phyloP scores from a whole-genome alignment of 345 rosid genomes.

The Cardamine resedifolia region DNA sequence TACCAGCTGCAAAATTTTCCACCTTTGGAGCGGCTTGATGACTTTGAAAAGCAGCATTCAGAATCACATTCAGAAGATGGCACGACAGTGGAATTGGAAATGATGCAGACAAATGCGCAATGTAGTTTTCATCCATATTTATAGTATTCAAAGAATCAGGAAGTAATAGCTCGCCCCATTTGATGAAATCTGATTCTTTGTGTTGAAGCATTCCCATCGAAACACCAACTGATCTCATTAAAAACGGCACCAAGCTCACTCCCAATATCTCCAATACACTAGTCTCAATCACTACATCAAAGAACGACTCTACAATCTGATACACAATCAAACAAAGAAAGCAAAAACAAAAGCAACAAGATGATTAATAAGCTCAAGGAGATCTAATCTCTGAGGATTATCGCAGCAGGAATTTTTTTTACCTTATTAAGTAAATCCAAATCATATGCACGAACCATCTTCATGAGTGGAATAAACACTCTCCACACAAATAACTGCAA shows the following conservation, averaged over 20 bases:
- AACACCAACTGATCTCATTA: slow-evolving; percentile 57
- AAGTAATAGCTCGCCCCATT: slow-evolving; percentile 42
- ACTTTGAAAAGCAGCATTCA: slow-evolving; percentile 57
- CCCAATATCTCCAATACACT: slow-evolving; percentile 59
- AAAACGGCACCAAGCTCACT: slow-evolving; percentile 70
- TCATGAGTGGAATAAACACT: slow-evolving; percentile 68
- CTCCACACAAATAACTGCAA: slow-evolving; percentile 62
- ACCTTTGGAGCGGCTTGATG: slow-evolving; percentile 38
- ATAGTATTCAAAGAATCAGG: slow-evolving; percentile 18
- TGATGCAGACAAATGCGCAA: slow-evolving; percentile 36
- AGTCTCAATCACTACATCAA: slow-evolving; percentile 58
- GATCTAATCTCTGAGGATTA: slow-evolving; percentile 8
- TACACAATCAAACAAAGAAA: slow-evolving; percentile 35
- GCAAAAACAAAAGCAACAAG: slow-evolving; percentile 6
- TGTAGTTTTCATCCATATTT: slow-evolving; percentile 37
- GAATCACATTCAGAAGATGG: slow-evolving; percentile 55
- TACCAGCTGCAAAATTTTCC: slow-evolving; percentile 45
- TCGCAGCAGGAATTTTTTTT: slow-evolving; percentile 16
- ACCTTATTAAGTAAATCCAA: slow-evolving; percentile 77
- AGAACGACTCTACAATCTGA: slow-evolving; percentile 64
- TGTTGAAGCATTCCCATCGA: slow-evolving; percentile 52
- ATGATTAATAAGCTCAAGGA: slow-evolving; percentile 23
- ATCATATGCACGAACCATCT: slow-evolving; percentile 58
- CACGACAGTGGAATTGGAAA: slow-evolving; percentile 64
- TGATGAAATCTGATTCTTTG: slow-evolving; percentile 46